Base-by-base conservation (phyloP, 805 yeast genomes). In the Komagataella kurtzmanii region DNA sequence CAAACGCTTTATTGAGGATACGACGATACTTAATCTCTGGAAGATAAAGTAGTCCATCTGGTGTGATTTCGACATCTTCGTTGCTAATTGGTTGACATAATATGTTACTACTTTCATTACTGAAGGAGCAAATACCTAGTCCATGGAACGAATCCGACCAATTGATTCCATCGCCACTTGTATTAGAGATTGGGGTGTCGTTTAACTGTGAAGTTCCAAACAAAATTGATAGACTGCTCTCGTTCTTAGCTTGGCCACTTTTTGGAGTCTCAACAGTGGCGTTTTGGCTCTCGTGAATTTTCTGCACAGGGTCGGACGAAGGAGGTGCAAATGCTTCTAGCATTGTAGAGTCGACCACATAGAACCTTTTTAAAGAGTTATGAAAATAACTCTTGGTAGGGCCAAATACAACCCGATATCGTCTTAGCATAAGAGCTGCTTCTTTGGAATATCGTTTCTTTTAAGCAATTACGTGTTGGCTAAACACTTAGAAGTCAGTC, bases 11-110 rank as follows among this genome's bases (percentile, higher is more conserved):
- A 67, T 91, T 91, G 57, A 93, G 68, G 19, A 90, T 83, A 47
- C 99, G 76, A 57, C 99, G 78, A 64, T 93, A 93, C 64, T 91
- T 91, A 68, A 93, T 93, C 65, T 93, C 99, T 0, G 99, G 99
- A 48, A 93, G 70, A 60, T 88, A 93, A 6, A 93, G 66, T 50
- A 93, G 70, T 14, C 98, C 98, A 65, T 93, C 99, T 0, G 98
- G 98, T 54, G 91, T 93, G 57, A 93, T 85, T 64, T 93, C 99
- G 50, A 93, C 81, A 58, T 91, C 97, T 24, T 75, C 74, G 5
- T 78, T 74, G 0, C 74, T 75, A n/a, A 93, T 62, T 0, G 83
- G 77, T 6, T 82, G 77, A 51, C 80, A 63, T 17, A 93, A 69
- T n/a, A 79, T 71, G 23, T 77, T 76, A 51, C 79, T 81, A 0